Conservation (phyloP, 805 yeast genomes). For the Debaryomyces maramus region DNA sequence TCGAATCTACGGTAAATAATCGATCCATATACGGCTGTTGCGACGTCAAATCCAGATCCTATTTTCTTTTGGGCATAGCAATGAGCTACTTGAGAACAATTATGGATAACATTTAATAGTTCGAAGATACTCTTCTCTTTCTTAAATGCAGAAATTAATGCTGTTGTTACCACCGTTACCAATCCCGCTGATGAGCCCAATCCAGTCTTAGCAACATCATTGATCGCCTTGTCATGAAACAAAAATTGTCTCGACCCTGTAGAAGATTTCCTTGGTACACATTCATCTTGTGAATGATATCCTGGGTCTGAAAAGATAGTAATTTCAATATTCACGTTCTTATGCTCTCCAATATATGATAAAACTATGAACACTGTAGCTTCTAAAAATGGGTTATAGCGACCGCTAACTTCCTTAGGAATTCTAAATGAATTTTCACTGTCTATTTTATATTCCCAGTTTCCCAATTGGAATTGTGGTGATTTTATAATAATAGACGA, state of each 20-base stretch:
- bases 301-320: constrained; percentile 82
- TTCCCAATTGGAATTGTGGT: constrained; percentile 73
- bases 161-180: constrained; percentile 75
- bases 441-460: constrained; percentile 58
- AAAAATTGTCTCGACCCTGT: constrained; percentile 49
- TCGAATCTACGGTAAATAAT: constrained; percentile 76
- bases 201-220: constrained; percentile 87
- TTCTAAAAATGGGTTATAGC: constrained; percentile 71
- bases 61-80: constrained; percentile 93
- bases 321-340: constrained; percentile 41
- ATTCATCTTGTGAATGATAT: constrained; percentile 74
- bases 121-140: constrained; percentile 29
- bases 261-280: constrained; percentile 31
- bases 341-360: constrained; percentile 47
- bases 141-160: constrained; percentile 52
- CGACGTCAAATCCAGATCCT: constrained; percentile 97
- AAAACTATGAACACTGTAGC: constrained; percentile 58
- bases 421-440: constrained; percentile 13
- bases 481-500: constrained; percentile 52
- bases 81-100: constrained; percentile 84
- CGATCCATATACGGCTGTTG: constrained; percentile 91
- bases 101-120: constrained; percentile 54
- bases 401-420: constrained; percentile 28
- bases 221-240: constrained; percentile 60
- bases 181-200: constrained; percentile 95